phyloP scores from a whole-genome alignment of 163 green algal genomes.

The Volvox carteri region DNA sequence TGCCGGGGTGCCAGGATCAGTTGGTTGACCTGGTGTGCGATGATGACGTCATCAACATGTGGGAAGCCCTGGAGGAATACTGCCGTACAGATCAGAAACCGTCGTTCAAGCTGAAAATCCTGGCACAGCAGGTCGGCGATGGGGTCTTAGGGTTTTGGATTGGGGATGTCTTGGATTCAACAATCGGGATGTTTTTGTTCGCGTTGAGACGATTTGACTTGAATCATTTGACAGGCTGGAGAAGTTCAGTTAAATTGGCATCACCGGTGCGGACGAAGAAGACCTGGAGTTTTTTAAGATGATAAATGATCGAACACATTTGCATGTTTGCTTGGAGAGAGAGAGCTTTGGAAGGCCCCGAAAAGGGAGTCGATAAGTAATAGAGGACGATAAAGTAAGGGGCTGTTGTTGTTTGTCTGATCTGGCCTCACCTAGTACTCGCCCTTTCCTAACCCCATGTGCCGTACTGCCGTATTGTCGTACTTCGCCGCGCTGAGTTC shows the following conservation, averaged over 20 bases:
- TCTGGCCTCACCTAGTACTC: neutral
- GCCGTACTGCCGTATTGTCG: neutral
- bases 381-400: neutral
- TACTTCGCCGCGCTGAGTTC: neutral
- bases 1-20: slow-evolving; percentile 71
- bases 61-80: slow-evolving; percentile 75
- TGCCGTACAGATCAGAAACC: slow-evolving; percentile 15
- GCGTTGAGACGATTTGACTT: neutral
- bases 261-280: neutral
- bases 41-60: slow-evolving; percentile 85
- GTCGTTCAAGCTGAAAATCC: slow-evolving; percentile 74
- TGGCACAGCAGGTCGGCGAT: slow-evolving; percentile 41
- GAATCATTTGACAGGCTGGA: neutral
- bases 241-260: neutral
- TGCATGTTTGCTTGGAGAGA: neutral
- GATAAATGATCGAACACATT: neutral
- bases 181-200: neutral
- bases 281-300: neutral
- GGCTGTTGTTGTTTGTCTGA: neutral
- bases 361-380: neutral
- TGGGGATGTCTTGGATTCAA: neutral
- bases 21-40: slow-evolving; percentile 83
- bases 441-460: neutral
- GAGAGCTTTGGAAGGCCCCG: neutral
- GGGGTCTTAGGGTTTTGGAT: neutral